Evolutionary conservation across 805 yeast genomes (phyloP).

Genomic region (Vanderwaltozyma polyspora): DNA sequence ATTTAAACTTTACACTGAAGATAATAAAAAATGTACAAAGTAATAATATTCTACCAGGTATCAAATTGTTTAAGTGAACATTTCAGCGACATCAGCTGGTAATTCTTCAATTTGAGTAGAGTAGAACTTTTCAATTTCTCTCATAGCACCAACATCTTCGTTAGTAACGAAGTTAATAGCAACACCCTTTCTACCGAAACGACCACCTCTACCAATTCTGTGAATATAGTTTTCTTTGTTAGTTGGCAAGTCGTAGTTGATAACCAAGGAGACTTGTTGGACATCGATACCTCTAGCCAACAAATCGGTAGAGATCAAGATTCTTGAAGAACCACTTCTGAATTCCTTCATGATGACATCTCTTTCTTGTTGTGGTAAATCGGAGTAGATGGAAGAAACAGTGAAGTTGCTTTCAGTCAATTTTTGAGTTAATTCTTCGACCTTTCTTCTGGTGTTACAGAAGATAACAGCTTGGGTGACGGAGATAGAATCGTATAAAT

Average conservation of each 20-base stretch:
- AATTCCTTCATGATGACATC: conserved; percentile 93
- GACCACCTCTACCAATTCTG: conserved; percentile 96
- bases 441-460: conserved; percentile 94
- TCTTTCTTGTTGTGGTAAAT: conserved; percentile 89
- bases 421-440: conserved; percentile 77
- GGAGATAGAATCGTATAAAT: conserved; percentile 86
- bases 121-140: conserved; percentile 66
- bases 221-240: conserved; percentile 94
- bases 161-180: conserved; percentile 88
- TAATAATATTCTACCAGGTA: conserved; percentile 1
- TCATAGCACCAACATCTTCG: conserved; percentile 62
- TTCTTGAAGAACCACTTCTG: conserved; percentile 86
- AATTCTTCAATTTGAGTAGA: conserved; percentile 64
- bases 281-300: conserved; percentile 99
- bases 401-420: conserved; percentile 76
- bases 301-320: conserved; percentile 90
- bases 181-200: conserved; percentile 97
- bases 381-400: conserved; percentile 94
- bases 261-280: conserved; percentile 92
- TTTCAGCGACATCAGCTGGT: conserved; percentile 62
- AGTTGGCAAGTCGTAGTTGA: conserved; percentile 87
- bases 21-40: conserved; percentile 5
- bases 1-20: conserved; percentile 5
- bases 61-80: conserved; percentile 13
- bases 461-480: conserved; percentile 96